Base-by-base conservation (phyloP, 768 basidiomycete genomes). In the Rhodotorula kratochvilovae region DNA sequence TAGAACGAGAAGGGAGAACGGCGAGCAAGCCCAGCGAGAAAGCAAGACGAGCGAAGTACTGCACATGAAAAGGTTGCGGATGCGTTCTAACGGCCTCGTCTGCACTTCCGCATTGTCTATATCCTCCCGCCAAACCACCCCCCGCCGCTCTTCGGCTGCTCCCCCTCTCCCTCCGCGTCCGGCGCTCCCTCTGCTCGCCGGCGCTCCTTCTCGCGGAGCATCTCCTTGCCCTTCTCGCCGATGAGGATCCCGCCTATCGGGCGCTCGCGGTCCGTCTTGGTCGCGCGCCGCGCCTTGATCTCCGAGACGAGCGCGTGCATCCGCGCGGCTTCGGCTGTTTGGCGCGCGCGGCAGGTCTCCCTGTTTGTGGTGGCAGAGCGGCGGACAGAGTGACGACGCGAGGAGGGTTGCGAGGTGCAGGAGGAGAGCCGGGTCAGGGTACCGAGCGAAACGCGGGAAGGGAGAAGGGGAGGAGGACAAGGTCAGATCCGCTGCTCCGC, bases 231-330 rank as follows among this genome's bases (percentile, higher is more conserved):
- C 55, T 62, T 46, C 6, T 62, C 65, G 33, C 70, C 70, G 8
- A 71, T 35, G 55, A 63, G 56, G 50, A 71, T 58, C 13, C 70
- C 70, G 15, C 65, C 70, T 16, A 58, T 13, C 39, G 15, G 46
- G 12, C 12, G 46, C 16, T 50, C 48, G 45, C 17, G 45, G 35
- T 33, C 23, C n/a, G 39, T 36, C 43, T 67, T 72, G 39, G 71
- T 43, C 0, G 64, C 65, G 17, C 55, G 61, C 36, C 61, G 50
- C 25, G 55, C 17, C 64, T 73, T 69, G 61, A 73, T 70, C 31
- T 73, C 72, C 27, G 61, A 36, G 16, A 73, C 68, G 55, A 73
- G 65, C 21, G 67, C 64, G 1, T 66, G 61, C 72, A 73, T 73
- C 7, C 68, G 61, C 31, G 72, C 68, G 5, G 68, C 64, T 57